Base-by-base conservation (phyloP, 257 asterid species). In the Jasminum sambac region DNA sequence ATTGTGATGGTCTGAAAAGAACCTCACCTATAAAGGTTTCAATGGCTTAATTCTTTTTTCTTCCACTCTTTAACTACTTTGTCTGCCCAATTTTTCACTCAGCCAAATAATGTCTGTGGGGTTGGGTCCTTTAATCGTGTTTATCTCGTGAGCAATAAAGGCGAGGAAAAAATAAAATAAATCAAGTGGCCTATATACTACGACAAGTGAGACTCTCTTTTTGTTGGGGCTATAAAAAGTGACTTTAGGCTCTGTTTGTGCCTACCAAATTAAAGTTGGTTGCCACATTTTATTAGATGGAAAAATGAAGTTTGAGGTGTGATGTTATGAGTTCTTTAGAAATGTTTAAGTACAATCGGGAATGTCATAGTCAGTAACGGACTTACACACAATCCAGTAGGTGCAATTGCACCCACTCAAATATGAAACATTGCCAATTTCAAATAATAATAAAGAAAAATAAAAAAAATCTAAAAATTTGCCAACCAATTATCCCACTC, bases 21-120 rank as follows among this genome's bases (percentile, higher is more conserved):
- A 55, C n/a, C 34, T 23, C 4, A 55, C 62, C 62, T 55, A n/a
- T n/a, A 55, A 55, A 55, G 36, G 13, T 55, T 55, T 55, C 34
- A 55, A 55, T 55, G 34, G 62, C 62, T 55, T 21, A 10, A 10
- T 23, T 55, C 62, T 34, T 55, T 55, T 46, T 55, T 21, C 62
- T 55, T 55, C 11, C n/a, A 55, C 62, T 55, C 62, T 14, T 55
- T 24, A 55, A 55, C 36, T 23, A 55, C n/a, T 55, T 55, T 55
- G 62, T 55, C 62, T 19, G 16, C 36, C 62, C 62, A 55, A 55
- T 23, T 55, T 55, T 55, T 55, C 34, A 55, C 62, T 21, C 36
- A 10, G 34, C 62, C 62, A 17, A 55, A 24, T 23, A 21, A 55
- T 55, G 36, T 30, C 9, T 55, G 36, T 55, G 62, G 62, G 62